Evolutionary conservation across 495 filamentous ascomycete genomes (phyloP).

Genomic region (Achaetomiella virescens): DNA sequence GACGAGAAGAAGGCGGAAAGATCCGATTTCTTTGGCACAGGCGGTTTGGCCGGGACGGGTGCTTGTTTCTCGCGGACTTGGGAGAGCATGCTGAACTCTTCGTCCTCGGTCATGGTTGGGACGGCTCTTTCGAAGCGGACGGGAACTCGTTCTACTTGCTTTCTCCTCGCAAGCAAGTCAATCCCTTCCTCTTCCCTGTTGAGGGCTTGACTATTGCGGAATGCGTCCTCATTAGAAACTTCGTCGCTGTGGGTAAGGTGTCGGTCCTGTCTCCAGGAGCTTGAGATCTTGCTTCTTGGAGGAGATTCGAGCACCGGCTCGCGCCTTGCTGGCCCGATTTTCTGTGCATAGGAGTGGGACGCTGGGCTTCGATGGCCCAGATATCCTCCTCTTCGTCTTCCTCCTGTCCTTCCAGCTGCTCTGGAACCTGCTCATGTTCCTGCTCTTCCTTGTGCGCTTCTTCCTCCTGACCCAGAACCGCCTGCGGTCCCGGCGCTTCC

Average conservation of each 20-base stretch:
- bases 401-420: constrained; percentile 16
- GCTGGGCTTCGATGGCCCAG: constrained; percentile 42
- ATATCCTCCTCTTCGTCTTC: constrained; percentile 41
- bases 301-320: constrained; percentile 21
- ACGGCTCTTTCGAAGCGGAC: not conserved
- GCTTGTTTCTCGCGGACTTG: constrained; percentile 1
- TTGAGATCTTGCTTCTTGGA: constrained; percentile 38
- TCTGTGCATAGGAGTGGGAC: constrained; percentile 28
- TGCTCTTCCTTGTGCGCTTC: constrained; percentile 6
- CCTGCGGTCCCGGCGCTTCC: no score
- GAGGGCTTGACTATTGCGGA: not conserved
- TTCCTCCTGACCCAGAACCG: not conserved
- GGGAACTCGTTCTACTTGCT: not conserved
- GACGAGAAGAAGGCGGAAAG: constrained; percentile 45
- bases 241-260: constrained; percentile 29
- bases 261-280: constrained; percentile 38
- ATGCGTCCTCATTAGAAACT: constrained; percentile 3
- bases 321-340: constrained; percentile 11
- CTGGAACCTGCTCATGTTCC: not conserved
- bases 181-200: constrained; percentile 16
- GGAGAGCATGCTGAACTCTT: constrained; percentile 35
- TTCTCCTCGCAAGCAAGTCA: constrained; percentile 25
- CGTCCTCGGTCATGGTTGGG: constrained; percentile 1
- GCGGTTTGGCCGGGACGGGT: not conserved
- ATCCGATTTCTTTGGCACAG: constrained; percentile 28